phyloP scores from a whole-genome alignment of 2,329 filamentous ascomycete genomes.

The Pestalotiopsis sp. region DNA sequence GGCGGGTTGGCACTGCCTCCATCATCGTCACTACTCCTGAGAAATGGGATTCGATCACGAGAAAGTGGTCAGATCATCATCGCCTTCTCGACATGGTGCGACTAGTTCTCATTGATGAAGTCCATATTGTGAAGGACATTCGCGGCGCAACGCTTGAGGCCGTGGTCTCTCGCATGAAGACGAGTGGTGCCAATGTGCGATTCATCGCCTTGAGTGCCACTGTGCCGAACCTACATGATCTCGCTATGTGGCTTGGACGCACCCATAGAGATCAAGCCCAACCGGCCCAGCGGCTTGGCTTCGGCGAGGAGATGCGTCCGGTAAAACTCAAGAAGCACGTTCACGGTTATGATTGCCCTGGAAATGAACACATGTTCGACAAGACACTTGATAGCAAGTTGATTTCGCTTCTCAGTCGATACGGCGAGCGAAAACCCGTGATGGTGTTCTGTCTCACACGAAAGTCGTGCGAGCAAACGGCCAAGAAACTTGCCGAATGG shows the following conservation, averaged over 20 bases:
- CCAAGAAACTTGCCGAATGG: constrained; percentile 65
- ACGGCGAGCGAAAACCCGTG: constrained; percentile 72
- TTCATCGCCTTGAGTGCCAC: constrained; percentile 84
- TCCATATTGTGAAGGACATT: constrained; percentile 80
- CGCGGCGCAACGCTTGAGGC: constrained; percentile 81
- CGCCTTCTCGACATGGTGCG: constrained; percentile 75
- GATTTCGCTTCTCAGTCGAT: constrained; percentile 64
- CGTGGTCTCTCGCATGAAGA: constrained; percentile 86
- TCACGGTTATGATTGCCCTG: constrained; percentile 64
- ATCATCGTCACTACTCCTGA: constrained; percentile 89
- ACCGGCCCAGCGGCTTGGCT: constrained; percentile 68
- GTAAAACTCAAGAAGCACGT: constrained; percentile 78
- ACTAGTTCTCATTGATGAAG: constrained; percentile 83
- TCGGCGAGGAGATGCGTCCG: constrained; percentile 79
- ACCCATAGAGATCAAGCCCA: constrained; percentile 58
- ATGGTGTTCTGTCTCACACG: constrained; percentile 84
- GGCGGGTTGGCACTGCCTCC: constrained; percentile 70
- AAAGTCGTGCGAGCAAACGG: constrained; percentile 69
- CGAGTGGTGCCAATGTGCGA: constrained; percentile 71
- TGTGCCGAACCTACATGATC: constrained; percentile 79
- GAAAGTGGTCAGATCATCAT: constrained; percentile 82
- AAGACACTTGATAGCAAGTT: constrained; percentile 68
- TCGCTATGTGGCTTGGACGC: constrained; percentile 78
- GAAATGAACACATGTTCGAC: constrained; percentile 79
- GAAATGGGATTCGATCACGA: constrained; percentile 89